Evolutionary conservation across 306 rosid species (phyloP), one percentile per base, ranked within the genome.

Genomic region (Malus sylvestris): DNA sequence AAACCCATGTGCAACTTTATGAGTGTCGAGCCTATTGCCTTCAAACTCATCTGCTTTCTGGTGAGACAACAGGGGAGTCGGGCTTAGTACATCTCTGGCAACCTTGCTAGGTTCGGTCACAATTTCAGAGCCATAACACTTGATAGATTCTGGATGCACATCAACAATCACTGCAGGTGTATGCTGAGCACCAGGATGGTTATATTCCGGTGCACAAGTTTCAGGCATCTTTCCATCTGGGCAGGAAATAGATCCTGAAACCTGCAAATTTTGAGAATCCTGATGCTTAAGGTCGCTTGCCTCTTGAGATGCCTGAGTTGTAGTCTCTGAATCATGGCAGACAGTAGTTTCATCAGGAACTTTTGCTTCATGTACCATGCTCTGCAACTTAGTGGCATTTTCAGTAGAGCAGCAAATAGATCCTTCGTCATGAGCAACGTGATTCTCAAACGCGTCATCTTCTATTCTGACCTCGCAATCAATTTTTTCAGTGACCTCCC

Each of bases 401-500:
- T 76, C 86, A 8, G 78, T 49, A 13, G 32, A 75, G 46, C 27
- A 76, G 81, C 66, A 61, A 45, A 63, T 63, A 73, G 82, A 70
- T 72, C 59, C 81, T 76, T 82, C 87, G 45, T 35, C 80, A 77
- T 35, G 20, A 35, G 78, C 51, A 23, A 22, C 67, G 73, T 70
- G 27, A 66, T 69, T 69, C 57, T 70, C 59, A 20, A 62, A 62
- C 57, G 12, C 61, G 38, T 58, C 62, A 79, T 55, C 70, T 46
- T 73, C 79, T 59, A 57, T 72, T 80, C 42, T 76, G 64, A 61
- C 77, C 73, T 79, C 80, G 61, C n/a, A 19, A 70, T 80, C 72
- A 62, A 70, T 35, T 74, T 60, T 67, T 53, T 71, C 82, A 29
- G 79, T 73, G 45, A 46, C 88, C 57, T 81, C 76, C 73, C 52